These are phyloP conservation scores for Ceriops zippeliana DNA, from an alignment of 345 rosid genomes.

Conservation along the genomic window DNA sequence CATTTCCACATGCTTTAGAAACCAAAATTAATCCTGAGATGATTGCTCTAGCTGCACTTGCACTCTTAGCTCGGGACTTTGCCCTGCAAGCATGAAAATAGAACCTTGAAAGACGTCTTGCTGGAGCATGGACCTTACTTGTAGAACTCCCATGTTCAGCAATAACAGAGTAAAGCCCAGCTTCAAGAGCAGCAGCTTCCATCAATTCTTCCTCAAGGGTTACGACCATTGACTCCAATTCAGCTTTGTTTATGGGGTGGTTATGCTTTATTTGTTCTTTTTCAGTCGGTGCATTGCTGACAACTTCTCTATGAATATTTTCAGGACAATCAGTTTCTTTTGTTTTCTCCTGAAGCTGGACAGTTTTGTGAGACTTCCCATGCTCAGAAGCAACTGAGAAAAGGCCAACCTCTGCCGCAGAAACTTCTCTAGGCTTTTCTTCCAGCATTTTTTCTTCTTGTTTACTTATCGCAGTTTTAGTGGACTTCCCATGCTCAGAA, in stretches of 20 bases:
- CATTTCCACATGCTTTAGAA: constrained; percentile 91
- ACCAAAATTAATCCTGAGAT: constrained; percentile 83
- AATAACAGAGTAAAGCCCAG: constrained; percentile 75
- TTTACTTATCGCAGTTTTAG: too few relatives aligned
- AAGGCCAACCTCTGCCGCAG: constrained; percentile 64
- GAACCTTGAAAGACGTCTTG: constrained; percentile 86
- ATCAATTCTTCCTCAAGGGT: constrained; percentile 78
- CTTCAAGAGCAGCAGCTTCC: constrained; percentile 89
- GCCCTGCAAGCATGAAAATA: constrained; percentile 71
- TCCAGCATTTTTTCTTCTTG: too few relatives aligned
- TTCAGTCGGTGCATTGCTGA: constrained; percentile 9
- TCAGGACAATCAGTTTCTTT: constrained; percentile 26
- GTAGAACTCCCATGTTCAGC: constrained; percentile 91
- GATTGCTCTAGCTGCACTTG: constrained; percentile 65
- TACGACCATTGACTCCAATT: constrained; percentile 48
- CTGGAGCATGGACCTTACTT: constrained; percentile 82
- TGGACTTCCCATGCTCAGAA: too few relatives aligned
- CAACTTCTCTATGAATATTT: constrained; percentile 14
- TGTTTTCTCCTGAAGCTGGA: constrained; percentile 32
- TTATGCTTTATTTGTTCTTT: constrained; percentile 23
- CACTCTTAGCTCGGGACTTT: constrained; percentile 46
- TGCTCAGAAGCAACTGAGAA: constrained; percentile 68
- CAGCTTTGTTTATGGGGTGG: constrained; percentile 32
- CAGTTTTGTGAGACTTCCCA: constrained; percentile 58
- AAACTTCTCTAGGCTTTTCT: constrained; percentile 58